These are phyloP conservation scores for Xylaria hypoxylon DNA, from an alignment of 2,329 filamentous ascomycete species.

Conservation along the genomic window DNA sequence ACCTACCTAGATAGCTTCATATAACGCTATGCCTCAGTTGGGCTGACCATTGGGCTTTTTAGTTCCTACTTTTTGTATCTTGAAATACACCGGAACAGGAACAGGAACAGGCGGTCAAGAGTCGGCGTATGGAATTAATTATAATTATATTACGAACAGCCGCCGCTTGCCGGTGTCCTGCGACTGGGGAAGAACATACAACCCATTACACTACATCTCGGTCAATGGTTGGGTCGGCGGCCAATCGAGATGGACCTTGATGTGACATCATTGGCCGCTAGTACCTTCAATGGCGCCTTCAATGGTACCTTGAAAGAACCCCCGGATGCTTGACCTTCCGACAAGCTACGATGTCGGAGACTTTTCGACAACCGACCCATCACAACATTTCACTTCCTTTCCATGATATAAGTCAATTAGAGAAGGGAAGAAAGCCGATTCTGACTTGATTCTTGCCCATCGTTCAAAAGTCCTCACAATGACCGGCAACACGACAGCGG, in stretches of 20 bases:
- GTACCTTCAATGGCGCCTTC: too few species aligned
- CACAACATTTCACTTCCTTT: not conserved
- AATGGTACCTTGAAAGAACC: constrained; percentile 20
- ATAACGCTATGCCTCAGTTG: too few species aligned
- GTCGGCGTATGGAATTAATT: constrained; percentile 13
- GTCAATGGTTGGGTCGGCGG: constrained; percentile 15
- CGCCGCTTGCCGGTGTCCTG: constrained; percentile 18
- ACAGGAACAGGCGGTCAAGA: constrained; percentile 21
- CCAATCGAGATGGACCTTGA: constrained; percentile 22
- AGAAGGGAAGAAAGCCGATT: not conserved
- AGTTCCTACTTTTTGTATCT: not conserved
- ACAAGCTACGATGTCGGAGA: constrained; percentile 7
- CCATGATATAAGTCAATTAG: not conserved
- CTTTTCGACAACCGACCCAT: not conserved
- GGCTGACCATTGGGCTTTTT: not conserved
- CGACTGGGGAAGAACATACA: not conserved
- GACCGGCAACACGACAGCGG: constrained; percentile 37
- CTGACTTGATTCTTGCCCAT: not conserved
- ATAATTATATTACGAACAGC: constrained; percentile 15
- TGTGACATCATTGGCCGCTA: constrained; percentile 38
- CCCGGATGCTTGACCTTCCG: constrained; percentile 33
- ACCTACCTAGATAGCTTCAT: too few species aligned
- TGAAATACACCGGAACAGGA: not conserved
- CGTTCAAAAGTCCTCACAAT: constrained; percentile 26
- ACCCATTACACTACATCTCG: not conserved